Base-by-base conservation (phyloP, 169 alveolate genomes). In the Cyclospora cayetanensis region DNA sequence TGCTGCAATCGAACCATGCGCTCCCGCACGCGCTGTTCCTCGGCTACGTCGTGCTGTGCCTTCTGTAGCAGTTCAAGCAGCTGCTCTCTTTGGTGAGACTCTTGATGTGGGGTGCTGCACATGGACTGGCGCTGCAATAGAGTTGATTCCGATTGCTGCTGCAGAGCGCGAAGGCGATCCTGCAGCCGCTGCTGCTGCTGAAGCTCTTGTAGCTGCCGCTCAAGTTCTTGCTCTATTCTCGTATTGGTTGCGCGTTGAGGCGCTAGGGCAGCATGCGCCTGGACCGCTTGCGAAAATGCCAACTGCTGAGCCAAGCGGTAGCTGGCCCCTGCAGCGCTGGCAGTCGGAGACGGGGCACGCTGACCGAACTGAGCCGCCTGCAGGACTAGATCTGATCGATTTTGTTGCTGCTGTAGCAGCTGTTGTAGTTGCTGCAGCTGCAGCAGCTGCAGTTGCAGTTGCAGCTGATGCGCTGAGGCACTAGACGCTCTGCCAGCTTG, bases 141-240 rank as follows among this genome's bases (percentile, higher is more conserved):
- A 20, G 39, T 12, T 39, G 22, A 63, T 27, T 50, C 65, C 55
- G 35, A 20, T 5, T 43, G 80, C 20, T 27, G 91, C 9, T 63
- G 91, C 80, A 37, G 18, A n/a, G 39, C 55, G 66, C 65, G 37
- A 18, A 83, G 37, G 18, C 53, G 42, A 27, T 68, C 82, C 43
- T 83, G 91, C 50, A 60, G 80, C n/a, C 82, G 91, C 39, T 83
- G 91, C 65, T 70, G 65, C 50, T 46, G 70, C 34, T 46, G 68
- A 35, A 60, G 91, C 66, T 63, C 80, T 80, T 83, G 91, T 11
- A 60, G 66, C 80, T 83, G 91, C 25, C 91, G 63, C 91, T 83
- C 82, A 43, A 53, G 77, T 22, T 63, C 63, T 29, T 83, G 89
- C 42, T 80, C 89, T 46, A 80, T 52, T 80, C 50, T 18, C 60